Percentiles rank a stretch among this genome's conserved stretches.
phyloP scores from a whole-genome alignment of 768 basidiomycete species.

The Hygrocybe punicea region DNA sequence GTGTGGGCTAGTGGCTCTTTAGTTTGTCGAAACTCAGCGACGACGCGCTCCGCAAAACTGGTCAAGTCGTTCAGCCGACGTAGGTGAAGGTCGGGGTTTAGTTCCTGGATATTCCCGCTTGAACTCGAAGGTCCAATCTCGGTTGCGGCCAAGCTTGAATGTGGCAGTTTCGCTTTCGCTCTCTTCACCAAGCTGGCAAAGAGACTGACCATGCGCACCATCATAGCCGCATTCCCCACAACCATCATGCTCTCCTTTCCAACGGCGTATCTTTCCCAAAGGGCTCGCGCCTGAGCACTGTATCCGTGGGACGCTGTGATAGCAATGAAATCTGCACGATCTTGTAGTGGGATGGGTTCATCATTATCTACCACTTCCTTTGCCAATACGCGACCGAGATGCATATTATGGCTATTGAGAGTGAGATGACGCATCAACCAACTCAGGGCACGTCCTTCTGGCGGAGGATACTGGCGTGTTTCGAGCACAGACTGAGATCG shows the following conservation, averaged over 20 bases:
- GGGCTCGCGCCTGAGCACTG: slow-evolving; percentile 43
- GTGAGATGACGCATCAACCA: slow-evolving; percentile 55
- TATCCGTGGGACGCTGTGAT: slow-evolving; percentile 47
- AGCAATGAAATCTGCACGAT: slow-evolving; percentile 50
- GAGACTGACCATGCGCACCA: slow-evolving; percentile 53
- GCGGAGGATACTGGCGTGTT: slow-evolving; percentile 47
- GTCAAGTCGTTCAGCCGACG: slow-evolving; percentile 23
- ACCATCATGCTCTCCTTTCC: slow-evolving; percentile 43
- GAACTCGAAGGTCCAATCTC: not conserved
- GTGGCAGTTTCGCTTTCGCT: slow-evolving; percentile 15
- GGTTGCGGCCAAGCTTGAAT: not conserved
- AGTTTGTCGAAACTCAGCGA: slow-evolving; percentile 40
- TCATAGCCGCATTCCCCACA: slow-evolving; percentile 41
- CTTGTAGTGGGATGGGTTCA: slow-evolving; percentile 41
- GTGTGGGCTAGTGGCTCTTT: slow-evolving; percentile 49
- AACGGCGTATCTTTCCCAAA: slow-evolving; percentile 56
- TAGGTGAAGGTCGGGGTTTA: not conserved
- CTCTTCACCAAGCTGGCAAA: slow-evolving; percentile 31
- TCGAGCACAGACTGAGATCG: slow-evolving; percentile 31
- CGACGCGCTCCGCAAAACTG: slow-evolving; percentile 45
- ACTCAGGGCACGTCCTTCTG: slow-evolving; percentile 42
- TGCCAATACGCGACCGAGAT: slow-evolving; percentile 50
- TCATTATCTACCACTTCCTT: slow-evolving; percentile 44
- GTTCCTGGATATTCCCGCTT: not conserved
- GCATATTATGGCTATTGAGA: slow-evolving; percentile 35